A percentile compares a stretch with the other conserved stretches of the same genome.
These are phyloP conservation scores for Irpex sp. DNA, from an alignment of 1,284 basidiomycete genomes.

Conservation along the genomic window DNA sequence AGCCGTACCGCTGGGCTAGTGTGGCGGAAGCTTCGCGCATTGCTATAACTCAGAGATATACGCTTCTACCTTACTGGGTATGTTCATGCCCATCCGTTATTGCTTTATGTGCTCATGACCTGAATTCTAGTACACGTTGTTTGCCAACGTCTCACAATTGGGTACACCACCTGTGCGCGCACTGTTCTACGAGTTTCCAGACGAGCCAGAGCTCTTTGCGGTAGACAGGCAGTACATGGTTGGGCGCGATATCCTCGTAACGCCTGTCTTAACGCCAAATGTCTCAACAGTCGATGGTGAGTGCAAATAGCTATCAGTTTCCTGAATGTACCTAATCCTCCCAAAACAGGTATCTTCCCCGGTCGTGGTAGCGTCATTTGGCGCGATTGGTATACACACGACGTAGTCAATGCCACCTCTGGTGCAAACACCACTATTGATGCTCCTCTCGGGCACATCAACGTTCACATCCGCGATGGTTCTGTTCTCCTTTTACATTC, in stretches of 20 bases:
- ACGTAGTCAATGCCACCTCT: slow-evolving; percentile 37
- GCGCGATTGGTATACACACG: slow-evolving; percentile 76
- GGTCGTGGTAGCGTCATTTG: slow-evolving; percentile 56
- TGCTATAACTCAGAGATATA: slow-evolving; percentile 66
- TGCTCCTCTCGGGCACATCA: slow-evolving; percentile 65
- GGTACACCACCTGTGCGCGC: slow-evolving; percentile 72
- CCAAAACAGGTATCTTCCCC: slow-evolving; percentile 49
- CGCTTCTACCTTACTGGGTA: slow-evolving; percentile 74
- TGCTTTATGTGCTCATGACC: not conserved
- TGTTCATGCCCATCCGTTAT: slow-evolving; percentile 18
- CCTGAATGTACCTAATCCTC: not conserved
- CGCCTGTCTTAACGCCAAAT: slow-evolving; percentile 67
- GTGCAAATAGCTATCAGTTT: slow-evolving; percentile 13
- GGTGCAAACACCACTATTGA: slow-evolving; percentile 43
- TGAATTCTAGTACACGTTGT: slow-evolving; percentile 59
- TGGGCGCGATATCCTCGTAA: slow-evolving; percentile 66
- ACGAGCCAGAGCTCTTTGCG: slow-evolving; percentile 62
- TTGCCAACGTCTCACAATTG: slow-evolving; percentile 58
- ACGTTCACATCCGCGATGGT: slow-evolving; percentile 62
- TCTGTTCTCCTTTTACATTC: slow-evolving; percentile 54
- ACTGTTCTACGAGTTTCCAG: slow-evolving; percentile 74
- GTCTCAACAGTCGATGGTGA: slow-evolving; percentile 47
- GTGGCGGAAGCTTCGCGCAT: slow-evolving; percentile 70
- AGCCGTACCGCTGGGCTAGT: slow-evolving; percentile 74
- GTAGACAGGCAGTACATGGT: slow-evolving; percentile 72